A percentile compares a stretch with the other conserved stretches of the same genome.
Conservation (phyloP, 345 rosid genomes). For the Cardiospermum halicacabum region DNA sequence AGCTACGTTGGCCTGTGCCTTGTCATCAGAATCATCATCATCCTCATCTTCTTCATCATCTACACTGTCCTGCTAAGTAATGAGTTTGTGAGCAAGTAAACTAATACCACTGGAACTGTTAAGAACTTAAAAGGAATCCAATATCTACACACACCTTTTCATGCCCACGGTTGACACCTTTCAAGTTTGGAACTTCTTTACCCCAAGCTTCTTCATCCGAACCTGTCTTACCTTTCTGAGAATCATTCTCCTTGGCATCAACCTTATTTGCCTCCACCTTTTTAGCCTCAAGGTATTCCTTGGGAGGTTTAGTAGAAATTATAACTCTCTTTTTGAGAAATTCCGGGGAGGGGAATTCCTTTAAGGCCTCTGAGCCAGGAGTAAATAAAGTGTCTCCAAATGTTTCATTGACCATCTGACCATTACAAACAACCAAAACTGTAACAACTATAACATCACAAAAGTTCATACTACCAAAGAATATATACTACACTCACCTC, state of each 20-base stretch:
- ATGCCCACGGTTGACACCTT: slow-evolving; percentile 15
- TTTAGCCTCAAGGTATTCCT: slow-evolving; percentile 64
- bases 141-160: slow-evolving; percentile 34
- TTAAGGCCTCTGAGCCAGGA: slow-evolving; percentile 70
- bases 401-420: slow-evolving; percentile 60
- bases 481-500: slow-evolving; percentile 39
- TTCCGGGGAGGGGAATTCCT: slow-evolving; percentile 78
- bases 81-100: slow-evolving; percentile 12
- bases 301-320: slow-evolving; percentile 95
- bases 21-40: slow-evolving; percentile 34
- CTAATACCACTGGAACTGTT: slow-evolving; percentile 3
- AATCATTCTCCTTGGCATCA: slow-evolving; percentile 35
- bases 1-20: slow-evolving; percentile 26
- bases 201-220: slow-evolving; percentile 79
- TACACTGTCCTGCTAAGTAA: slow-evolving; percentile 35
- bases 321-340: slow-evolving; percentile 60
- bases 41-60: slow-evolving; percentile 29
- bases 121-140: neutral
- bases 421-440: slow-evolving; percentile 26
- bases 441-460: slow-evolving; percentile 13
- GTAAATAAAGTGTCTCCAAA: slow-evolving; percentile 81
- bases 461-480: slow-evolving; percentile 6
- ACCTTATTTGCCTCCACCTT: slow-evolving; percentile 30
- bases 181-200: slow-evolving; percentile 54
- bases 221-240: slow-evolving; percentile 35